Base-by-base conservation (phyloP, 495 filamentous ascomycete species). In the Xylaria palmicola region DNA sequence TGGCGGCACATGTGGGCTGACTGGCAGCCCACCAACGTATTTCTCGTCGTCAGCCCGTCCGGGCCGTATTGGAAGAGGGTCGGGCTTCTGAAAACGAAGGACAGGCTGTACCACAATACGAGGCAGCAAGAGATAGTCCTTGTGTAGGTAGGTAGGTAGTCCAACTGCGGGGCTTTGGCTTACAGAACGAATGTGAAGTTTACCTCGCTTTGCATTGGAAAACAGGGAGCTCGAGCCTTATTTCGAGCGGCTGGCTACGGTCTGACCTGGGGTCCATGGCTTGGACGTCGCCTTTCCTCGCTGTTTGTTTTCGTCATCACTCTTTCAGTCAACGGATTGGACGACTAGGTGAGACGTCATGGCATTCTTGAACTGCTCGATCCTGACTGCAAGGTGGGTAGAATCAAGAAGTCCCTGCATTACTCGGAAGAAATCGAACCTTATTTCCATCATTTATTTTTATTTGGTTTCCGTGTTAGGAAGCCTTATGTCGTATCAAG, bases 51-150 rank as follows among this genome's bases (percentile, higher is more conserved):
- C 24, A 9, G 45, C 6, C 45, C 45, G 4, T 48, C 15, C 19
- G 45, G 45, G 6, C 13, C 26, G 24, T 17, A 3, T n/a, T 48
- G 26, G 24, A 48, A 48, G 26, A 29, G 45, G 9, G 45, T 48
- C 45, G 45, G 45, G 45, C 6, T 48, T n/a, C 45, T 48, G 45
- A 48, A 48, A 48, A 48, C 45, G 45, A 48, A 48, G 45, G 45
- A 48, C 45, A 48, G 6, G 17, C 9, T 48, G 20, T 48, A 48
- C 15, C 45, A 17, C 13, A 29, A 29, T 48, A 26, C 26, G 45
- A 48, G 29, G 17, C 45, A 15, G 24, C 24, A 48, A 6, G 13
- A 6, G 1, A n/a, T 48, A 8, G 45, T 48, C 29, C 13, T 48
- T 48, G 45, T 26, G 8, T 48, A n/a, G n/a, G n/a, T n/a, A n/a